A percentile compares a stretch with the other conserved stretches of the same genome.
Conservation (phyloP, 139 green algal species). For the Chlamydomonas sp. region DNA sequence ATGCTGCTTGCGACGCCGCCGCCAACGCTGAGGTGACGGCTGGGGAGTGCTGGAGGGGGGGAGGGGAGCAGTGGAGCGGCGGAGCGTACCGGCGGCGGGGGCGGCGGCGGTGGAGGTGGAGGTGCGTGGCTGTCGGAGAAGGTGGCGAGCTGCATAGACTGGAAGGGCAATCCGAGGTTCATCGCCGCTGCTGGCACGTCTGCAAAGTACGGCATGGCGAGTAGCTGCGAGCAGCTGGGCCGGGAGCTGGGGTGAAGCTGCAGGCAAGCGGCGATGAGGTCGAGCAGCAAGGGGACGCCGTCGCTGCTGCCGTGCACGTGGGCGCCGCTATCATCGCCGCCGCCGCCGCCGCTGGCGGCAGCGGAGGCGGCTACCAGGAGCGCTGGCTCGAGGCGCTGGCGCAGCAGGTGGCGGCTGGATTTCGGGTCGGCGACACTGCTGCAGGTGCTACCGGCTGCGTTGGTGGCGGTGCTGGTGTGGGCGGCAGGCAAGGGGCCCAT, state of each 20-base stretch:
- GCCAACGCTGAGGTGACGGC: too few species aligned
- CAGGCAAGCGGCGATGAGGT: constrained; percentile 13
- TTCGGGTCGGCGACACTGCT: too few species aligned
- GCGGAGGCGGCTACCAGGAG: not conserved
- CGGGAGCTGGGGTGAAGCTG: not conserved
- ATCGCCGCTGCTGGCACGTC: not conserved
- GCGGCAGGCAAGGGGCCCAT: not conserved
- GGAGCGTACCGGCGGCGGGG: too few species aligned
- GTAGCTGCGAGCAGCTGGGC: not conserved
- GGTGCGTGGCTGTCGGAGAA: too few species aligned
- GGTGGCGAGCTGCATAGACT: not conserved
- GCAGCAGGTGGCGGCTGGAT: too few species aligned
- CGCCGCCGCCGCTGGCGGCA: not conserved
- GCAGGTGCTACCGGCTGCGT: too few species aligned
- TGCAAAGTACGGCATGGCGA: constrained; percentile 30
- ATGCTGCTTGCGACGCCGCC: too few species aligned
- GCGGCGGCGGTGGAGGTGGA: too few species aligned
- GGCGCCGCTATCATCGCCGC: not conserved
- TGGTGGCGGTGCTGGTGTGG: too few species aligned
- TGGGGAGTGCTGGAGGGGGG: too few species aligned
- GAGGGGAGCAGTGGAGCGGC: too few species aligned
- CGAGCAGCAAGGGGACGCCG: not conserved
- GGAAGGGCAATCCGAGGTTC: not conserved
- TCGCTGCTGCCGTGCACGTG: not conserved
- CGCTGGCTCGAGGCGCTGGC: too few species aligned